phyloP scores from a whole-genome alignment of 2,329 filamentous ascomycete species.

The Aureobasidium sp. region DNA sequence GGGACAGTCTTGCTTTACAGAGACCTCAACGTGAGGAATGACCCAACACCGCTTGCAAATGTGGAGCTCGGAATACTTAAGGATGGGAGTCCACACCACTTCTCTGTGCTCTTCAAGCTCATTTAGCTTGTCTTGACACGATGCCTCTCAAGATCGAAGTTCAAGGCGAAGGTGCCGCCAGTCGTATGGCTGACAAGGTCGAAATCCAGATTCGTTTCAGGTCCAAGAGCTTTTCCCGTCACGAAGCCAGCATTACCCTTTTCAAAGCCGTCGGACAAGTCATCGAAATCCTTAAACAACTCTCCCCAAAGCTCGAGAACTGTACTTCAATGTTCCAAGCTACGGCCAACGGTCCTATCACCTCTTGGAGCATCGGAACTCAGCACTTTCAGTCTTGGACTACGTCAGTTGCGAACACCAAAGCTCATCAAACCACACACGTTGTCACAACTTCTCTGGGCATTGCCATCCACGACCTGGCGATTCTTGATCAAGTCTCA shows the following conservation, averaged over 20 bases:
- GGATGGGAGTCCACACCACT: background rate
- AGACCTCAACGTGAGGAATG: background rate
- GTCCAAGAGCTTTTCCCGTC: background rate
- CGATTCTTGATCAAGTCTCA: background rate
- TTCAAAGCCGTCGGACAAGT: background rate
- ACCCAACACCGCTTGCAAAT: too few relatives aligned
- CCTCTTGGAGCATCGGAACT: background rate
- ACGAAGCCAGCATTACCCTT: background rate
- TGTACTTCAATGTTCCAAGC: background rate
- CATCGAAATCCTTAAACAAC: background rate
- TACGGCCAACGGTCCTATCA: background rate
- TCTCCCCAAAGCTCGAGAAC: background rate
- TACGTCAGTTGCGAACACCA: background rate
- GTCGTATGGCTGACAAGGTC: background rate
- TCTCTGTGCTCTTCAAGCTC: background rate
- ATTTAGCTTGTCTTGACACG: background rate
- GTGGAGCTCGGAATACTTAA: background rate
- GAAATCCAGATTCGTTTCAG: background rate
- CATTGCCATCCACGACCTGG: background rate
- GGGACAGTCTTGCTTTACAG: background rate
- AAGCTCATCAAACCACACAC: background rate
- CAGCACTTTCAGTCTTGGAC: background rate
- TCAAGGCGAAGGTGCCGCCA: background rate
- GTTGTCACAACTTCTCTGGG: background rate
- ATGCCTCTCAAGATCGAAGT: background rate